A percentile compares a stretch with the other conserved stretches of the same genome.
phyloP scores from a whole-genome alignment of 2,329 filamentous ascomycete species.

The Fusarium sp. region DNA sequence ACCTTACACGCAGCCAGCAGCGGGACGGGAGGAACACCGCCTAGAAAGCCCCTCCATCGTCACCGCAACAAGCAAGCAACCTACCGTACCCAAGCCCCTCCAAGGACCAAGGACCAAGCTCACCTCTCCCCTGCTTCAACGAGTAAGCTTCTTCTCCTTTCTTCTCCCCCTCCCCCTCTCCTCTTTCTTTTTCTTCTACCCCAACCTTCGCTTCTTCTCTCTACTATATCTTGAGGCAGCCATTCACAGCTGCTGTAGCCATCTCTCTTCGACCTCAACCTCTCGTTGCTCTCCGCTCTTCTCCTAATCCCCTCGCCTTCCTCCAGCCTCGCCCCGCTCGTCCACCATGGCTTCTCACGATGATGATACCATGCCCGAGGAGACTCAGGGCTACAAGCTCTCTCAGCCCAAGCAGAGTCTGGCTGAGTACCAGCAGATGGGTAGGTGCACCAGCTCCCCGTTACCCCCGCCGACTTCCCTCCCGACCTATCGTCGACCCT shows the following conservation, averaged over 20 bases:
- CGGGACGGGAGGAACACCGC: constrained; percentile 33
- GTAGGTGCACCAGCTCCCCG: constrained; percentile 63
- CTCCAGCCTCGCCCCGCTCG: constrained; percentile 27
- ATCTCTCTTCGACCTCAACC: constrained; percentile 8
- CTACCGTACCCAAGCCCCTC: constrained; percentile 35
- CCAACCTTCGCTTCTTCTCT: constrained; percentile 24
- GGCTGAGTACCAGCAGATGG: constrained; percentile 93
- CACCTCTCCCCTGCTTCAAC: constrained; percentile 38
- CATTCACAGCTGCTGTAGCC: constrained; percentile 17
- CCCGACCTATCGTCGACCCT: constrained; percentile 13
- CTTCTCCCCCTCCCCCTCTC: constrained; percentile 15
- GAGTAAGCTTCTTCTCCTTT: constrained; percentile 38
- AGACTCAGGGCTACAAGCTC: constrained; percentile 97
- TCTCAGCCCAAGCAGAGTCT: constrained; percentile 97
- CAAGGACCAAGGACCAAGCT: constrained; percentile 37
- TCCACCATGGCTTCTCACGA: constrained; percentile 74
- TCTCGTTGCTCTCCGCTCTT: constrained; percentile 19
- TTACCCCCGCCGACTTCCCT: not conserved
- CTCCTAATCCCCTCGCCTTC: constrained; percentile 29
- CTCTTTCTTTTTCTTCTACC: constrained; percentile 5
- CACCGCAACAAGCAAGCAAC: constrained; percentile 45
- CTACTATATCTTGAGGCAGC: constrained; percentile 21
- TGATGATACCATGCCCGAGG: constrained; percentile 87
- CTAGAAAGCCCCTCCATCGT: constrained; percentile 50
- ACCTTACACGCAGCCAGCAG: not conserved